These are phyloP conservation scores for Aspergillus wentii DNA, from an alignment of 495 filamentous ascomycete genomes.

Conservation along the genomic window DNA sequence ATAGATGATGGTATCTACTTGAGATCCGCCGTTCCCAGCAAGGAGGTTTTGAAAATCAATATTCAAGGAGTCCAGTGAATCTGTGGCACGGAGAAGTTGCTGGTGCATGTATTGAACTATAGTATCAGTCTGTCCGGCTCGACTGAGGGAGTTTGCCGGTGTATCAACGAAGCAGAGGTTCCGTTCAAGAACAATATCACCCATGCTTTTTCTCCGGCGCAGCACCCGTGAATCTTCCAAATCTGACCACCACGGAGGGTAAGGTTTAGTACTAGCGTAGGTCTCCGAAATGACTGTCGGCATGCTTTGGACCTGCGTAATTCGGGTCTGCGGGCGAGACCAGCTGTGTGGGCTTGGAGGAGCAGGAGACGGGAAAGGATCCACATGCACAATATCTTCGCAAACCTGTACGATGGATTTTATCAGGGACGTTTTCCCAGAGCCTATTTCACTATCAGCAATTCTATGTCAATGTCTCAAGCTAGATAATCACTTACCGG, in stretches of 20 bases:
- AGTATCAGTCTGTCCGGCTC: slow-evolving; percentile 60
- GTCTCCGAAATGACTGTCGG: slow-evolving; percentile 63
- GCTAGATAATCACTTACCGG: slow-evolving; percentile 49
- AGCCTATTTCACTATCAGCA: slow-evolving; percentile 29
- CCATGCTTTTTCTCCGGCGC: slow-evolving; percentile 70
- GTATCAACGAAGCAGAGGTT: slow-evolving; percentile 97
- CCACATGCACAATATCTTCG: slow-evolving; percentile 94
- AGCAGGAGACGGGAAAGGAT: slow-evolving; percentile 56
- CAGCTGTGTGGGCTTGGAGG: slow-evolving; percentile 21
- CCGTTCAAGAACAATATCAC: slow-evolving; percentile 79
- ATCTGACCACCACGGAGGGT: slow-evolving; percentile 94
- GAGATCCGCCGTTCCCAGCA: slow-evolving; percentile 79
- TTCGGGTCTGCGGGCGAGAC: slow-evolving; percentile 27
- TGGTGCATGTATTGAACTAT: slow-evolving; percentile 72
- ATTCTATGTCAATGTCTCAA: background rate
- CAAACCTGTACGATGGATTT: slow-evolving; percentile 92
- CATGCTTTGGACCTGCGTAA: slow-evolving; percentile 24
- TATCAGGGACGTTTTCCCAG: slow-evolving; percentile 87
- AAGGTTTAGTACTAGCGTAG: slow-evolving; percentile 87
- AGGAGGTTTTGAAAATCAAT: slow-evolving; percentile 75
- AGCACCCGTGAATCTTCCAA: slow-evolving; percentile 68
- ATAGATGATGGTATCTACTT: slow-evolving; percentile 87
- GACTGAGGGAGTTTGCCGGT: slow-evolving; percentile 64
- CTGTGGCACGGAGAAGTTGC: slow-evolving; percentile 61
- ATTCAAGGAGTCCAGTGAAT: slow-evolving; percentile 55